Conservation (phyloP, 192 early-diverging fungal genomes). For the Backusella macrospora region DNA sequence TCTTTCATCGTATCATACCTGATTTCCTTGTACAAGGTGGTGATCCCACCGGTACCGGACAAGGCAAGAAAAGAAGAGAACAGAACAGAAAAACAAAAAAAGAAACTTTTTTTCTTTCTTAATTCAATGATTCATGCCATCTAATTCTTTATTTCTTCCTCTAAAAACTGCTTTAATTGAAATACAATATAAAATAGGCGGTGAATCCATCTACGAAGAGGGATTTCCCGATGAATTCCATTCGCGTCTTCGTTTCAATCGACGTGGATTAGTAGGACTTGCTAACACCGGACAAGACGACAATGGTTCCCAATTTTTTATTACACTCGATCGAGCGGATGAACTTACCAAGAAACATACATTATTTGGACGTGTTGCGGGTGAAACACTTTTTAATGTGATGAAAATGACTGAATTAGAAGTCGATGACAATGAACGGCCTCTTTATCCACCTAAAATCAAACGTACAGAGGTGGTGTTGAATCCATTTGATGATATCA, state of each 20-base stretch:
- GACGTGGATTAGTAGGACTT: slow-evolving; percentile 88
- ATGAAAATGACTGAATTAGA: slow-evolving; percentile 86
- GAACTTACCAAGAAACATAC: slow-evolving; percentile 91
- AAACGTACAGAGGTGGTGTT: slow-evolving; percentile 65
- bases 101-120: background rate
- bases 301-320: slow-evolving; percentile 94
- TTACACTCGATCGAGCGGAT: slow-evolving; percentile 82
- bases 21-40: slow-evolving; percentile 94
- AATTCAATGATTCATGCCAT: background rate
- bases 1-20: slow-evolving; percentile 90
- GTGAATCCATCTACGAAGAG: slow-evolving; percentile 83
- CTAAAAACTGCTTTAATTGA: background rate
- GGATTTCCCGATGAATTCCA: slow-evolving; percentile 94
- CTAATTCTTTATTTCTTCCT: background rate
- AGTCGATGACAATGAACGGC: slow-evolving; percentile 78
- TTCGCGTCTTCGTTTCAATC: slow-evolving; percentile 84
- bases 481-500: slow-evolving; percentile 94
- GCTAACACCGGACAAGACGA: slow-evolving; percentile 82
- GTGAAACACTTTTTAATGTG: slow-evolving; percentile 89
- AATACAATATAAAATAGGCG: slow-evolving; percentile 52
- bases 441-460: slow-evolving; percentile 74
- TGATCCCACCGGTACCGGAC: slow-evolving; percentile 87
- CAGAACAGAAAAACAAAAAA: too few relatives aligned
- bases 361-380: slow-evolving; percentile 91
- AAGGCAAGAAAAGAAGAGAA: slow-evolving; percentile 35